Conservation (phyloP, 352 stramenopile species). For the Peronospora belbahrii region DNA sequence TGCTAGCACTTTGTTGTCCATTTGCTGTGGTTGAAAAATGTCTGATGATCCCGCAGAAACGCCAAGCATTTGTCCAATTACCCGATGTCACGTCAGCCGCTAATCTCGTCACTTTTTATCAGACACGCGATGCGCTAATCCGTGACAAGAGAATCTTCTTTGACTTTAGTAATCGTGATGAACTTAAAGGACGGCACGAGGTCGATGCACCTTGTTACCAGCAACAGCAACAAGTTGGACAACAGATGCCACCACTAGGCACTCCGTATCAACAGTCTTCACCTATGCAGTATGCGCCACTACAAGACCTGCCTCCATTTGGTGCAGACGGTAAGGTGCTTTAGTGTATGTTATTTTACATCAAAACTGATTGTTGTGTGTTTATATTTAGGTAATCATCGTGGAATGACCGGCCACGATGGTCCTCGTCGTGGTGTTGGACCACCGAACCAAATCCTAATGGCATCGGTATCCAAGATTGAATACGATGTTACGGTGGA, state of each 20-base stretch:
- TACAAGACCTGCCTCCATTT: conserved; percentile 13
- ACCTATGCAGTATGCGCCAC: conserved; percentile 16
- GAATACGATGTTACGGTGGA: conserved; percentile 79
- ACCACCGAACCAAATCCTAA: conserved; percentile 58
- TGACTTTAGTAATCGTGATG: conserved; percentile 58
- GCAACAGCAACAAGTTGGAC: conserved; percentile 29
- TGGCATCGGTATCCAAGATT: conserved; percentile 76
- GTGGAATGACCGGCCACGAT: conserved; percentile 15
- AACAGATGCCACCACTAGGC: conserved; percentile 11
- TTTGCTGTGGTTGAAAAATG: conserved; percentile 79
- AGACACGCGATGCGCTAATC: conserved; percentile 63
- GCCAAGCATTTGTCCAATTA: conserved; percentile 75
- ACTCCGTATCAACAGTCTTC: conserved; percentile 18
- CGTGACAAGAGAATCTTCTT: conserved; percentile 77
- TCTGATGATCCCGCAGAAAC: conserved; percentile 64
- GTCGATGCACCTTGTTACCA: conserved; percentile 20
- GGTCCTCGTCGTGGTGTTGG: conserved; percentile 29
- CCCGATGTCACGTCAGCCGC: conserved; percentile 50
- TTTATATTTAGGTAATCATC: conserved; percentile 11
- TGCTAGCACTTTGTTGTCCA: conserved; percentile 71
- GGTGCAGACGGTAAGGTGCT: conserved; percentile 12
- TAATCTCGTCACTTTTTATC: conserved; percentile 76
- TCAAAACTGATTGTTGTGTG: conserved; percentile 3
- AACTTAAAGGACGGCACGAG: conserved; percentile 40
- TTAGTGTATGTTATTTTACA: not conserved